phyloP scores from a whole-genome alignment of 345 rosid genomes.

The Mercurialis annua region DNA sequence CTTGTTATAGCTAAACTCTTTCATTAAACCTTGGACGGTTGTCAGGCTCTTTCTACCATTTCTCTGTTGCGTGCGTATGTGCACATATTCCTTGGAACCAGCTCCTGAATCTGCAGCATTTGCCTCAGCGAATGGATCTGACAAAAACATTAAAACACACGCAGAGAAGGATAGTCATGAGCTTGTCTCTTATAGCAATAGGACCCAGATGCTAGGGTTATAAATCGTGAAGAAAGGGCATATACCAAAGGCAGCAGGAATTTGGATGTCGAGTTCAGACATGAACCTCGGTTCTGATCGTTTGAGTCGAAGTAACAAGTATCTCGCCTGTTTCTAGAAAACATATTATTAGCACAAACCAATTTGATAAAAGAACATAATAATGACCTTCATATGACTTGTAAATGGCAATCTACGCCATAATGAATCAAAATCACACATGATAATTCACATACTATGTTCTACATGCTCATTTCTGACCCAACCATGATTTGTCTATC shows the following conservation, averaged over 20 bases:
- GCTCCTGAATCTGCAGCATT: slow-evolving; percentile 73
- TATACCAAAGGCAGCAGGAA: slow-evolving; percentile 46
- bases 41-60: slow-evolving; percentile 87
- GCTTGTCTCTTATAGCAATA: background rate
- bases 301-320: background rate
- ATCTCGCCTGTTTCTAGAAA: background rate
- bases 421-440: too few species aligned
- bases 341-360: too few species aligned
- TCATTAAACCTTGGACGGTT: slow-evolving; percentile 77
- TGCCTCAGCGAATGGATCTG: slow-evolving; percentile 50
- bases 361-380: too few species aligned
- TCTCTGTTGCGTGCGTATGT: slow-evolving; percentile 69
- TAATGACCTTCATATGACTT: too few species aligned
- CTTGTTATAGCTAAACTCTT: slow-evolving; percentile 70
- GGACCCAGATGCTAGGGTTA: background rate
- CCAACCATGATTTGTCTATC: too few species aligned
- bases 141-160: background rate
- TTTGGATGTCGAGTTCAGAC: slow-evolving; percentile 42
- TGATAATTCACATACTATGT: too few species aligned
- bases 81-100: slow-evolving; percentile 70
- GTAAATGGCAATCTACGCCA: too few species aligned
- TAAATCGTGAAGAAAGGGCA: background rate
- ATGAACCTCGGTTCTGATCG: slow-evolving; percentile 36
- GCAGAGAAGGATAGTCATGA: too few species aligned
- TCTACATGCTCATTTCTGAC: too few species aligned